Evolutionary conservation across 176 grass and related monocot species (phyloP).

Genomic region (Musa itinerans): DNA sequence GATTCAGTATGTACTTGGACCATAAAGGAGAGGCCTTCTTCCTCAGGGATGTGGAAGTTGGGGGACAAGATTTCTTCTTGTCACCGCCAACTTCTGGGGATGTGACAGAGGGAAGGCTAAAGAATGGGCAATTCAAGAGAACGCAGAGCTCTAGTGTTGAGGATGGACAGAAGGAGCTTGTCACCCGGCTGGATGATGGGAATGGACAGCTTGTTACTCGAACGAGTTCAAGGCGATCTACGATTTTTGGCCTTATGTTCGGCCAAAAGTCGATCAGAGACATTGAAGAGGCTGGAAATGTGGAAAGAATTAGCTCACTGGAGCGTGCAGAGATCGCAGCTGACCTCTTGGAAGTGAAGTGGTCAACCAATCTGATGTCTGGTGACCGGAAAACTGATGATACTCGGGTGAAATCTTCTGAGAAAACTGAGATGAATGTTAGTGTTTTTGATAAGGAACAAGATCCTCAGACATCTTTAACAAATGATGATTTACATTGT

Average conservation of each 20-base stretch:
- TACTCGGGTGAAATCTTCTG: slow-evolving; percentile 28
- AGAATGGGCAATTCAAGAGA: slow-evolving; percentile 32
- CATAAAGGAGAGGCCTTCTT: slow-evolving; percentile 77
- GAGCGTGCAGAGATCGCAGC: slow-evolving; percentile 83
- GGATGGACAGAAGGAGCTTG: slow-evolving; percentile 23
- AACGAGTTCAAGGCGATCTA: slow-evolving; percentile 28
- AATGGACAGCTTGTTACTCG: slow-evolving; percentile 36
- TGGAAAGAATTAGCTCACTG: slow-evolving; percentile 62
- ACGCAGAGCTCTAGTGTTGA: slow-evolving; percentile 32
- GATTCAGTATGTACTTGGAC: slow-evolving; percentile 80
- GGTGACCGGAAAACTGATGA: slow-evolving; percentile 13
- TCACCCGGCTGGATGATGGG: slow-evolving; percentile 7
- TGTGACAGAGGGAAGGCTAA: slow-evolving; percentile 27
- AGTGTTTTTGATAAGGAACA: slow-evolving; percentile 18
- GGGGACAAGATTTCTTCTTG: slow-evolving; percentile 35
- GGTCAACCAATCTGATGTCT: slow-evolving; percentile 57
- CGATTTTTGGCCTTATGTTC: slow-evolving; percentile 66
- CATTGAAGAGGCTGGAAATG: slow-evolving; percentile 12
- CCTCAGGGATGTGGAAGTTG: slow-evolving; percentile 27
- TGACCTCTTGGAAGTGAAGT: slow-evolving; percentile 71
- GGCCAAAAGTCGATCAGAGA: slow-evolving; percentile 46
- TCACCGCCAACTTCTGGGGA: slow-evolving; percentile 45
- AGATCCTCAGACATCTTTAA: slow-evolving; percentile 5
- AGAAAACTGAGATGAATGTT: slow-evolving; percentile 22
- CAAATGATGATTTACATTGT: slow-evolving; percentile 18